Evolutionary conservation across 2,329 filamentous ascomycete species (phyloP), one percentile per base, ranked within the genome.

Genomic region (Dothideomycetes sp.): DNA sequence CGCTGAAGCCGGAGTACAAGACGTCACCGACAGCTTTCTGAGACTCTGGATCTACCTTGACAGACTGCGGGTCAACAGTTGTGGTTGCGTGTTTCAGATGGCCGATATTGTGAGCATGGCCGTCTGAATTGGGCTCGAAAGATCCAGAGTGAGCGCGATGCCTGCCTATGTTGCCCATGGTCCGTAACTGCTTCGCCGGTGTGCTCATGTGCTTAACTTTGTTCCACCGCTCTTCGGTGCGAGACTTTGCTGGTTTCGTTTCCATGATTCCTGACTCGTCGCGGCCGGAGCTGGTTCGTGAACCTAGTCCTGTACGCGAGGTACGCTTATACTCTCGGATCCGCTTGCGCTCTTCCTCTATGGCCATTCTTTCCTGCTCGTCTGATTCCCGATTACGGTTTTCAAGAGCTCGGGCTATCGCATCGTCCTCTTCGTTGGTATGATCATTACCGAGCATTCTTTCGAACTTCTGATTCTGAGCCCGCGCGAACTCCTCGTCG

Each of bases 401-500:
- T 45, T 69, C 65, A 16, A 62, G 56, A 10, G 66, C 55, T 22
- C 69, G 62, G 29, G 71, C 62, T 11, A 64, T 11, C 15, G 35
- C 38, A 19, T 36, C 31, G 15, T 43, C 45, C 10, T 48, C 44
- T n/a, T 40, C 34, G 10, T 67, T 54, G 27, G 68, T 61, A 19
- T 69, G 61, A 7, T 62, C 58, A 30, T 62, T 59, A 19, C 64
- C 38, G n/a, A 32, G 41, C 10, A 57, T 31, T 12, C 50, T 49
- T 12, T 50, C 48, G 36, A 53, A 59, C 31, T 52, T 54, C 43
- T 52, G 49, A 17, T 51, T 54, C 38, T 60, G 86, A 3, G 80
- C 81, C 34, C 81, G 72, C 50, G 86, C 81, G 55, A 96, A 98
- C 30, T 83, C 84, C 53, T 89, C 78, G 49, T 98, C 91, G 5